phyloP scores from a whole-genome alignment of 768 basidiomycete species.

The Rhodotorula sphaerocarpa region DNA sequence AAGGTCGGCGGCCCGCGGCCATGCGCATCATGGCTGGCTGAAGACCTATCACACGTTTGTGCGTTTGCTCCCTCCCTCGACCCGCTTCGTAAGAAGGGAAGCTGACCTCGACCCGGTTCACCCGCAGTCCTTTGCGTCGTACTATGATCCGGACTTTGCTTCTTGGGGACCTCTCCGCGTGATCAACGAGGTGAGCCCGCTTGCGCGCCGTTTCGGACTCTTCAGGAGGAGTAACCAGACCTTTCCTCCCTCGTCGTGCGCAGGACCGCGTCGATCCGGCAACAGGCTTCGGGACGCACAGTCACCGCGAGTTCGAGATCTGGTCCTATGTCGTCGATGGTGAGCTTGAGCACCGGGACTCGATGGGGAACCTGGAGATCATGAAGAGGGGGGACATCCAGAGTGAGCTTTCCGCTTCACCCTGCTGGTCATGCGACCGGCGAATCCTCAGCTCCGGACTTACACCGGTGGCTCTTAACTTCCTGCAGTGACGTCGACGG shows the following conservation, averaged over 20 bases:
- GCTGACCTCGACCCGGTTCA: constrained; percentile 37
- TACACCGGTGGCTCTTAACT: neutral
- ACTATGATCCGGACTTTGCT: constrained; percentile 53
- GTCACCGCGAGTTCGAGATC: constrained; percentile 66
- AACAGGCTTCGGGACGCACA: constrained; percentile 68
- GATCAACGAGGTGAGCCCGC: constrained; percentile 59
- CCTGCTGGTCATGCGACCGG: neutral
- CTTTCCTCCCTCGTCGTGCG: neutral
- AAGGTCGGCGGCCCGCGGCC: constrained; percentile 57
- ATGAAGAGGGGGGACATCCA: constrained; percentile 83
- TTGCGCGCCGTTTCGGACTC: too few relatives aligned
- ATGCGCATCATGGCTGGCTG: constrained; percentile 75
- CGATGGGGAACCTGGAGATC: constrained; percentile 82
- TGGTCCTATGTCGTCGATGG: constrained; percentile 78
- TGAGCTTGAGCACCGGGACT: constrained; percentile 77
- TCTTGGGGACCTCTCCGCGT: constrained; percentile 70
- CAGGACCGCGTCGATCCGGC: constrained; percentile 62
- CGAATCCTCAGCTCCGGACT: too few relatives aligned
- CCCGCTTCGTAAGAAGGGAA: constrained; percentile 39
- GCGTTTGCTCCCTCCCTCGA: constrained; percentile 48
- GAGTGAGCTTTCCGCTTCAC: too few relatives aligned
- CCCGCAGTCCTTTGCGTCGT: constrained; percentile 49
- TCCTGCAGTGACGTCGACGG: constrained; percentile 55
- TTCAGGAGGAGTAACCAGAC: constrained; percentile 4
- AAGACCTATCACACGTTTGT: constrained; percentile 76